phyloP scores from a whole-genome alignment of 345 rosid species.

The Jatropha curcas region DNA sequence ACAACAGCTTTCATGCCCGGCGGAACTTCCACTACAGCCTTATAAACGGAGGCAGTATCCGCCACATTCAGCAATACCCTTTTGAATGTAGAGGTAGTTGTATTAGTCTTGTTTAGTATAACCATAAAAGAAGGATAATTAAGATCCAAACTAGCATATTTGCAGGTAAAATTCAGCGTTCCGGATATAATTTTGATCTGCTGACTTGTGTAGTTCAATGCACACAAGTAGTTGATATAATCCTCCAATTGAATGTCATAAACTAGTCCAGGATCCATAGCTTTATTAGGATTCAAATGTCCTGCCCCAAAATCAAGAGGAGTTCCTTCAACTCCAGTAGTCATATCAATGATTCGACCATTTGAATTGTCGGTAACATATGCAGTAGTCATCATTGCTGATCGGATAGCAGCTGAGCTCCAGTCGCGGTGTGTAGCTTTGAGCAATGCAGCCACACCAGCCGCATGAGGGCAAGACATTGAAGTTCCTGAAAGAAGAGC shows the following conservation, averaged over 20 bases:
- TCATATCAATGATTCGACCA: constrained; percentile 36
- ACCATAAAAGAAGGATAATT: constrained; percentile 57
- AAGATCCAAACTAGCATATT: constrained; percentile 35
- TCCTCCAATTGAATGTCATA: constrained; percentile 40
- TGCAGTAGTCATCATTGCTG: constrained; percentile 53
- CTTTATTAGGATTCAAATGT: constrained; percentile 41
- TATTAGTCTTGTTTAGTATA: constrained; percentile 46
- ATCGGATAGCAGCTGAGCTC: constrained; percentile 48
- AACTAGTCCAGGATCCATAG: constrained; percentile 48
- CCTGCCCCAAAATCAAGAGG: constrained; percentile 58
- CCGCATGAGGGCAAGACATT: constrained; percentile 49
- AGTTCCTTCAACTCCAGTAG: constrained; percentile 31
- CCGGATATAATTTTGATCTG: constrained; percentile 38
- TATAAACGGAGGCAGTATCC: constrained; percentile 26
- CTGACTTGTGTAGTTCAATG: constrained; percentile 34
- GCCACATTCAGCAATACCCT: constrained; percentile 44
- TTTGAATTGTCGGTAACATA: constrained; percentile 22
- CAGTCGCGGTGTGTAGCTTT: constrained; percentile 40
- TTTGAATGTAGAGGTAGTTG: constrained; percentile 38
- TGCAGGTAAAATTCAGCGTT: constrained; percentile 28
- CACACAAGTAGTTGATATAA: constrained; percentile 39
- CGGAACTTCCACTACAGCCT: constrained; percentile 28
- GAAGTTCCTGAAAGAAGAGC: constrained; percentile 43
- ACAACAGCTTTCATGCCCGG: constrained; percentile 34
- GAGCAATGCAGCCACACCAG: constrained; percentile 40